Evolutionary conservation across 805 yeast genomes (phyloP).

Genomic region (Kluyveromyces siamensis): DNA sequence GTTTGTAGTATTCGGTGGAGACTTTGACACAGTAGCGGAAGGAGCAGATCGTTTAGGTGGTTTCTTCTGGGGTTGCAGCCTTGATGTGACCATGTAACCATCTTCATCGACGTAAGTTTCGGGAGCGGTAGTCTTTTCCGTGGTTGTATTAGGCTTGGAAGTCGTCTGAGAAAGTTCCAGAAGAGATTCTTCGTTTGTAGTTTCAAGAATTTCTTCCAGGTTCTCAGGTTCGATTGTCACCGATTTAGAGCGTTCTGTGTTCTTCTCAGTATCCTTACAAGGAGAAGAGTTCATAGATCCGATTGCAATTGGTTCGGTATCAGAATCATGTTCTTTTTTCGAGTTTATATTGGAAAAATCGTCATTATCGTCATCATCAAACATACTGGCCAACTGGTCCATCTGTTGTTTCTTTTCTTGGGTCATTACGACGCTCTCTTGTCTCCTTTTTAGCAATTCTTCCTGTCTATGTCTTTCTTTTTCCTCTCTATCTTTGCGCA

Average conservation of each 20-base stretch:
- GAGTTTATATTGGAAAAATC: slow-evolving; percentile 7
- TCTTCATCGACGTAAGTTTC: slow-evolving; percentile 23
- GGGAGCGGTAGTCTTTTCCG: slow-evolving; percentile 5
- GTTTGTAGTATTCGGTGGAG: not conserved
- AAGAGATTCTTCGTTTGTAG: slow-evolving; percentile 26
- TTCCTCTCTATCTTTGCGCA: slow-evolving; percentile 25
- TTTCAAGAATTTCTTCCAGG: slow-evolving; percentile 23
- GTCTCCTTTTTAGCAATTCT: slow-evolving; percentile 20
- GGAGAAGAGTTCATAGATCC: not conserved
- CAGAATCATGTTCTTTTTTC: not conserved
- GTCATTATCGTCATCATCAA: slow-evolving; percentile 21
- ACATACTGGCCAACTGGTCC: slow-evolving; percentile 21
- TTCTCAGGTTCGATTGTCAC: slow-evolving; percentile 7
- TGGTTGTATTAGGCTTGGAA: not conserved
- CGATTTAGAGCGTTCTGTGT: slow-evolving; percentile 2
- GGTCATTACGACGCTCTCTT: slow-evolving; percentile 10
- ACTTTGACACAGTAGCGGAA: not conserved
- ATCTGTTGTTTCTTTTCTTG: slow-evolving; percentile 24
- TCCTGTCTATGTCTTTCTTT: slow-evolving; percentile 22
- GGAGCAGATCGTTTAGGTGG: slow-evolving; percentile 7
- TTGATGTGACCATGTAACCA: slow-evolving; percentile 27
- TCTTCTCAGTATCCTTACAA: slow-evolving; percentile 1
- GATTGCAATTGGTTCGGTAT: not conserved
- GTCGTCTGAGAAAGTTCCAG: slow-evolving; percentile 10
- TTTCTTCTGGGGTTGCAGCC: slow-evolving; percentile 7